Evolutionary conservation across 2,329 filamentous ascomycete species (phyloP).

Genomic region (Neonectria coccinea): DNA sequence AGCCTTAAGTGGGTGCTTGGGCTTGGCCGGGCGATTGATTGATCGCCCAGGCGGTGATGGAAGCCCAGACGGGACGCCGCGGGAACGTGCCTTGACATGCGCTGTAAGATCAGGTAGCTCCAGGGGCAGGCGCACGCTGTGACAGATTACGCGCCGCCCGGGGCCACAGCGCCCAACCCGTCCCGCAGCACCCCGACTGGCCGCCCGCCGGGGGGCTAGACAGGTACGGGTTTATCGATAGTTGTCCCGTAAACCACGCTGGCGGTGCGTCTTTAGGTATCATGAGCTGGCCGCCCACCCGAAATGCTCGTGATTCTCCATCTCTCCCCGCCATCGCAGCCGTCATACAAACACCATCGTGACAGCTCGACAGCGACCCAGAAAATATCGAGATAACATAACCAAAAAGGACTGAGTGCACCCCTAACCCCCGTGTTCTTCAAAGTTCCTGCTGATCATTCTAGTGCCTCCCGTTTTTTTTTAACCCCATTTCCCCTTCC

Average conservation of each 20-base stretch:
- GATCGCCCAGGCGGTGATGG: neutral
- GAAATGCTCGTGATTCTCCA: neutral
- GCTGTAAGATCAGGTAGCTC: constrained; percentile 33
- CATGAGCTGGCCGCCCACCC: constrained; percentile 41
- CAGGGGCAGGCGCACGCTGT: constrained; percentile 31
- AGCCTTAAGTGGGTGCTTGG: neutral
- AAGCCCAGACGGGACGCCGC: constrained; percentile 15
- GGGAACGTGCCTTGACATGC: constrained; percentile 23
- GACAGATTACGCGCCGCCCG: constrained; percentile 22
- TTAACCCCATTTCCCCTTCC: constrained; percentile 3
- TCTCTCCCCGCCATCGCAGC: constrained; percentile 31
- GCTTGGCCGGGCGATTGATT: no score
- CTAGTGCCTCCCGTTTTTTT: constrained; percentile 36
- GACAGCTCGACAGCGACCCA: constrained; percentile 17
- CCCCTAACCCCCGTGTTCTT: constrained; percentile 11
- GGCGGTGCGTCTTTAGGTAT: constrained; percentile 30
- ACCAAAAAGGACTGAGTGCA: constrained; percentile 38
- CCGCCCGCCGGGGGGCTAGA: constrained; percentile 7
- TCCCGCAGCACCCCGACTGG: constrained; percentile 19
- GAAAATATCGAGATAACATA: neutral
- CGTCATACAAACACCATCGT: constrained; percentile 32
- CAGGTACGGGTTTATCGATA: constrained; percentile 37
- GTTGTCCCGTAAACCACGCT: constrained; percentile 45
- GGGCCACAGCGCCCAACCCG: constrained; percentile 28
- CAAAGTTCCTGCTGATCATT: constrained; percentile 36